phyloP scores from a whole-genome alignment of 2,329 filamentous ascomycete species.

The Sporothrix humicola region DNA sequence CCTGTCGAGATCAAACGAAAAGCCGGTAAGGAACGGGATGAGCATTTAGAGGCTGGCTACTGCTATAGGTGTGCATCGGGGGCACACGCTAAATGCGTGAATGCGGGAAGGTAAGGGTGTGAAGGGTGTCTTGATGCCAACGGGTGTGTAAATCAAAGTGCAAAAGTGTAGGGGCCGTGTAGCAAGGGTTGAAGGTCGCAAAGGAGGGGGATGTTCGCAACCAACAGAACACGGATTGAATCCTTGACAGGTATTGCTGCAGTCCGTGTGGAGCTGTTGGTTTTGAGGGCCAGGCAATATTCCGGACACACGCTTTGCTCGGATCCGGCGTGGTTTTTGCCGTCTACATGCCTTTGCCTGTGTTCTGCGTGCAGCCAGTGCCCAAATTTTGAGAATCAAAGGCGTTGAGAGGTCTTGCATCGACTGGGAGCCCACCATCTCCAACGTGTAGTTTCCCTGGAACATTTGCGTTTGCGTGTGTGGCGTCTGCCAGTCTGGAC shows the following conservation, averaged over 20 bases:
- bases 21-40: too few species aligned
- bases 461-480: too few species aligned
- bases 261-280: slow-evolving; percentile 20
- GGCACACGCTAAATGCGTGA: too few species aligned
- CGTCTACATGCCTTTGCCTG: not conserved
- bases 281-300: not conserved
- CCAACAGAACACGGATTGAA: slow-evolving; percentile 19
- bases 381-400: not conserved
- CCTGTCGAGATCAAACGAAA: not conserved
- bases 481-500: too few species aligned
- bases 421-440: not conserved
- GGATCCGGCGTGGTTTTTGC: not conserved
- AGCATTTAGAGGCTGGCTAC: not conserved
- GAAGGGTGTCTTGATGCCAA: not conserved
- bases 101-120: not conserved
- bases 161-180: not conserved
- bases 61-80: not conserved
- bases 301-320: not conserved
- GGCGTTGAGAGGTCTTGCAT: not conserved
- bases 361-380: not conserved
- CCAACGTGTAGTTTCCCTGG: too few species aligned
- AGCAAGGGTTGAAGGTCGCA: not conserved
- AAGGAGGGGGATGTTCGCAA: not conserved
- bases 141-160: not conserved
- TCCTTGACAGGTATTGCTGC: slow-evolving; percentile 2